Base-by-base conservation (phyloP, 441 rosid species). In the Raphanus hybrid region DNA sequence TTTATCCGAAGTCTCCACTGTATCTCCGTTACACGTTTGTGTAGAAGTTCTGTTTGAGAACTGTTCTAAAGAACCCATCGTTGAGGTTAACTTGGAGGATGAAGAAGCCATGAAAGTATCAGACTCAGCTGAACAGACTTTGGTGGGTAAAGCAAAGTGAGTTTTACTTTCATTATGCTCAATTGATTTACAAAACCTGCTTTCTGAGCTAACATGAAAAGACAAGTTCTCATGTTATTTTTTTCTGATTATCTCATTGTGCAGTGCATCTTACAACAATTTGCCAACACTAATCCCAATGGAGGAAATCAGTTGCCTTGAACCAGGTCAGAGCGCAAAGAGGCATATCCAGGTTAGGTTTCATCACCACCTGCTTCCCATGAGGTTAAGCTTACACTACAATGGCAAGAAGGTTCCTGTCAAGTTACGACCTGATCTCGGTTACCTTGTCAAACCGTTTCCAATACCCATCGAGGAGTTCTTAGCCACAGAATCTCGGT, bases 361-460 rank as follows among this genome's bases (percentile, higher is more conserved):
- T 84, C 98, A 83, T 78, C 99, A 95, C 84, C 99, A 93, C 84
- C 82, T 93, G 26, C 83, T 95, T 87, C 97, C 98, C 71, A 78
- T 88, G 86, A 93, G 84, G 86, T 81, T 96, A 70, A 78, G 82
- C 65, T 81, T 93, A 69, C 80, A 81, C 70, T 86, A 77, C 60
- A 81, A 85, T 80, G 88, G 80, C 41, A 87, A 84, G 84, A 90
- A 82, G 79, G 80, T 86, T 80, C 89, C 91, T 8, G 90, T 92
- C 73, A 92, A 93, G 90, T 80, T 93, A 87, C 82, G 93, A 70
- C 98, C 99, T 64, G 94, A 96, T 82, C 92, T 96, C 64, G 97
- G 98, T 45, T 93, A 93, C 83, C 93, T 96, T 83, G 89, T 93
- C 69, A 96, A 86, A 81, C 97, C 99, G 57, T 88, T 84, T 74